Conservation (phyloP, 805 yeast genomes). For the Kuraishia cidri region DNA sequence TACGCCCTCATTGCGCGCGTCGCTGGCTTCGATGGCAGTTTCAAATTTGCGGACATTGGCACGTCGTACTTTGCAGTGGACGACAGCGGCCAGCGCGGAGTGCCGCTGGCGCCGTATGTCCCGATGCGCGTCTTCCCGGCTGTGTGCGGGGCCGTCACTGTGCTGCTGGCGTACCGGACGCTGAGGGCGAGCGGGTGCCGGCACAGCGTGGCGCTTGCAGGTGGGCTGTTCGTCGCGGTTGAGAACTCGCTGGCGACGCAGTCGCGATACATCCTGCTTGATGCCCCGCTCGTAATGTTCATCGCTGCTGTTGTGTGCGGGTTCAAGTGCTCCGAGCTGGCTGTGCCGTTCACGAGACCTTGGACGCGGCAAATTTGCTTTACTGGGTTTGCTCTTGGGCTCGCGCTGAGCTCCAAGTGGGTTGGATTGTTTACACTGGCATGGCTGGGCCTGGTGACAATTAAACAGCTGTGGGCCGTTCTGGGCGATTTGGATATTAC, state of each 20-base stretch:
- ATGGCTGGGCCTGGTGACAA: slow-evolving; percentile 49
- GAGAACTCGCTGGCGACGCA: slow-evolving; percentile 63
- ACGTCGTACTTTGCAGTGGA: slow-evolving; percentile 22
- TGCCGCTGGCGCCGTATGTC: slow-evolving; percentile 32
- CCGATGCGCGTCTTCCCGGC: slow-evolving; percentile 52
- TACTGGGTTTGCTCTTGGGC: slow-evolving; percentile 44
- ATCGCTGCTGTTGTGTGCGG: slow-evolving; percentile 39
- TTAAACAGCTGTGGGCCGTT: slow-evolving; percentile 53
- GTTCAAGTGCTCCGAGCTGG: slow-evolving; percentile 22
- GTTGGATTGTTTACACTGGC: slow-evolving; percentile 59
- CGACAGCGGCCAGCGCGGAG: slow-evolving; percentile 3
- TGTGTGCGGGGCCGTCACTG: slow-evolving; percentile 40
- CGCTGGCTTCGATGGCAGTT: slow-evolving; percentile 42
- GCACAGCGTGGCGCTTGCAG: slow-evolving; percentile 36
- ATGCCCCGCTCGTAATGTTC: slow-evolving; percentile 34
- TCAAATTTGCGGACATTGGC: slow-evolving; percentile 36
- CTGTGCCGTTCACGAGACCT: slow-evolving; percentile 29
- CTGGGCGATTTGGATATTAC: slow-evolving; percentile 59
- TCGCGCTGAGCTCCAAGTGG: slow-evolving; percentile 54
- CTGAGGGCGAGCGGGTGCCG: slow-evolving; percentile 49
- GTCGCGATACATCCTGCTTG: slow-evolving; percentile 42
- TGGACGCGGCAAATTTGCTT: slow-evolving; percentile 47
- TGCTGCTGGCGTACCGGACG: slow-evolving; percentile 43
- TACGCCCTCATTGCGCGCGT: slow-evolving; percentile 44
- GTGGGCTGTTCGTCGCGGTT: slow-evolving; percentile 40